Evolutionary conservation across 2,329 filamentous ascomycete genomes (phyloP).

Genomic region (Septoria linicola): DNA sequence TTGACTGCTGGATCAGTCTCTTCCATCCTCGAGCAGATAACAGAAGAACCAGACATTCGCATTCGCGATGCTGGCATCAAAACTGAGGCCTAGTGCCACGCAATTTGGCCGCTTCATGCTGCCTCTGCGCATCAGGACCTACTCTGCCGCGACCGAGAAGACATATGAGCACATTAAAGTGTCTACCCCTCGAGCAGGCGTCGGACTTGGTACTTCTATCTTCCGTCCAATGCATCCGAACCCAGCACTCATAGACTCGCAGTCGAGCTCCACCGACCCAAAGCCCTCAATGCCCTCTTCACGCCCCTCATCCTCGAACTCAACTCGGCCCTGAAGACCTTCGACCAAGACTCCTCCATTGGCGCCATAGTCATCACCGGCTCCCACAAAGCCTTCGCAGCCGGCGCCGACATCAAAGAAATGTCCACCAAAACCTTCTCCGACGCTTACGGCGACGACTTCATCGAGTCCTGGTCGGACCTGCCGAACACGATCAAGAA

Average conservation of each 20-base stretch:
- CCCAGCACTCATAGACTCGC: slow-evolving; percentile 7
- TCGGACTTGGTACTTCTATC: slow-evolving; percentile 69
- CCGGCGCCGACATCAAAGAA: slow-evolving; percentile 97
- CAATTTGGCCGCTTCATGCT: slow-evolving; percentile 59
- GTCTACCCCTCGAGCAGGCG: slow-evolving; percentile 80
- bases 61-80: slow-evolving; percentile 32
- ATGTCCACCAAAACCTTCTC: slow-evolving; percentile 93
- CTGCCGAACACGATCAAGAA: slow-evolving; percentile 84
- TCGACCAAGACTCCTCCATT: slow-evolving; percentile 68
- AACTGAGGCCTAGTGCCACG: slow-evolving; percentile 59
- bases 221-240: background rate
- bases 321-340: slow-evolving; percentile 70
- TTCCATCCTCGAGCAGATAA: too few relatives aligned
- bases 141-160: slow-evolving; percentile 47
- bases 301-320: slow-evolving; percentile 89
- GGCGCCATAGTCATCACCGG: slow-evolving; percentile 83
- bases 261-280: slow-evolving; percentile 94
- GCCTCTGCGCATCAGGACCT: slow-evolving; percentile 54
- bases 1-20: background rate
- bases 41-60: background rate
- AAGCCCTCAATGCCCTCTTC: slow-evolving; percentile 90
- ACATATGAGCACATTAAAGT: slow-evolving; percentile 80
- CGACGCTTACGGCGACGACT: slow-evolving; percentile 81
- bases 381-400: slow-evolving; percentile 85
- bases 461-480: slow-evolving; percentile 92